phyloP scores from a whole-genome alignment of 805 yeast genomes.

The Torulaspora indica region DNA sequence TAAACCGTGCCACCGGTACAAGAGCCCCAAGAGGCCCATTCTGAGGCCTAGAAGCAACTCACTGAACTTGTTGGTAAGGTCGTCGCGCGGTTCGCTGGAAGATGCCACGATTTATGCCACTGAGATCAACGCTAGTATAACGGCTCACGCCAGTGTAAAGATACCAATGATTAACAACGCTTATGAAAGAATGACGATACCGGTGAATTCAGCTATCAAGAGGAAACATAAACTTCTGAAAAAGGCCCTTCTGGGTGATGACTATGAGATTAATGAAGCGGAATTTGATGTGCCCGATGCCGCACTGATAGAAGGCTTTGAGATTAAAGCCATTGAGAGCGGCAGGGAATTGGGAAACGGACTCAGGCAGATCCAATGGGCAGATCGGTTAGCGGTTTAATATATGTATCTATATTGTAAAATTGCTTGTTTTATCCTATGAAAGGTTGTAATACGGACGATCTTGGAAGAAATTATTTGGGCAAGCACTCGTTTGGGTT shows the following conservation, averaged over 20 bases:
- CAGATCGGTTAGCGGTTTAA: not conserved
- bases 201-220: conserved; percentile 29
- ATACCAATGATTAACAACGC: conserved; percentile 25
- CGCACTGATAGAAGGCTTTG: conserved; percentile 32
- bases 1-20: conserved; percentile 21
- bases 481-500: conserved; percentile 43
- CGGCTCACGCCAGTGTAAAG: conserved; percentile 13
- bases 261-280: conserved; percentile 12
- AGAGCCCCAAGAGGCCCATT: conserved; percentile 24
- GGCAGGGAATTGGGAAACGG: not conserved
- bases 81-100: conserved; percentile 29
- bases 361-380: conserved; percentile 2
- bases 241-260: conserved; percentile 21
- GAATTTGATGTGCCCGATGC: conserved; percentile 19
- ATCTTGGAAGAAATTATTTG: conserved; percentile 3
- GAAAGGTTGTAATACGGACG: not conserved
- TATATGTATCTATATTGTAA: conserved; percentile 1
- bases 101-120: conserved; percentile 36
- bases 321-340: conserved; percentile 1
- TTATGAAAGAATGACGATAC: conserved; percentile 32
- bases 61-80: conserved; percentile 28
- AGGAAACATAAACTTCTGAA: conserved; percentile 22
- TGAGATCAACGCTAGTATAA: conserved; percentile 28
- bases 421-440: conserved; percentile 1
- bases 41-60: conserved; percentile 17